Conservation (phyloP, 2,329 filamentous ascomycete species). For the Paecilomyces sp. region DNA sequence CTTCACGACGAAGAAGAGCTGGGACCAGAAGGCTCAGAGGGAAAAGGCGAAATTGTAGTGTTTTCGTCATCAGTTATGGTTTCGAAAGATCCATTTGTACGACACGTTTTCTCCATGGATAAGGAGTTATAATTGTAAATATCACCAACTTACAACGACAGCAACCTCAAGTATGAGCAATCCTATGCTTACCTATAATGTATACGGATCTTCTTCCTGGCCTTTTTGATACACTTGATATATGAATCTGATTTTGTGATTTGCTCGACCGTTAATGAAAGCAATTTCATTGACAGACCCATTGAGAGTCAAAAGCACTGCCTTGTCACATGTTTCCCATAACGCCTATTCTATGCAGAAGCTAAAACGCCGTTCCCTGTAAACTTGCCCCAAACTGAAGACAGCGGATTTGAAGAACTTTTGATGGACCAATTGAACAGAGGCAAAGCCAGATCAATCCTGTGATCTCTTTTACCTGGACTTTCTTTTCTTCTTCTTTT, state of each 20-base stretch:
- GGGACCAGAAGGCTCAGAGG: slow-evolving; percentile 55
- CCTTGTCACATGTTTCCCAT: not conserved
- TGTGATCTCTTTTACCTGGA: not conserved
- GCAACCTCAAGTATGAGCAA: not conserved
- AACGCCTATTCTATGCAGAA: not conserved
- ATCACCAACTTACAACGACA: not conserved
- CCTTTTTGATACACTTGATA: not conserved
- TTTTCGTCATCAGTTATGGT: not conserved
- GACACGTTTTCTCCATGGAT: not conserved
- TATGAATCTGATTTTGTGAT: too few relatives aligned
- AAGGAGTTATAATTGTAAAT: not conserved
- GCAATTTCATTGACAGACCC: not conserved
- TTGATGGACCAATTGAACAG: not conserved
- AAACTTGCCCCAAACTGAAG: not conserved
- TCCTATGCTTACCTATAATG: not conserved
- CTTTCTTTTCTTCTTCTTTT: not conserved
- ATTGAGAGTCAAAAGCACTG: not conserved
- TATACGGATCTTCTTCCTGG: not conserved
- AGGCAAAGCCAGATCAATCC: not conserved
- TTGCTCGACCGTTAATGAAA: not conserved
- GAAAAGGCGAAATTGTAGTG: slow-evolving; percentile 55
- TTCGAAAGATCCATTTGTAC: not conserved
- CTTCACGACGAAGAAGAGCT: slow-evolving; percentile 60
- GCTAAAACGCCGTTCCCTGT: not conserved
- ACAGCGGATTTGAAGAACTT: not conserved